These are phyloP conservation scores for Mycena sanguinolenta DNA, from an alignment of 768 basidiomycete genomes.

Conservation along the genomic window DNA sequence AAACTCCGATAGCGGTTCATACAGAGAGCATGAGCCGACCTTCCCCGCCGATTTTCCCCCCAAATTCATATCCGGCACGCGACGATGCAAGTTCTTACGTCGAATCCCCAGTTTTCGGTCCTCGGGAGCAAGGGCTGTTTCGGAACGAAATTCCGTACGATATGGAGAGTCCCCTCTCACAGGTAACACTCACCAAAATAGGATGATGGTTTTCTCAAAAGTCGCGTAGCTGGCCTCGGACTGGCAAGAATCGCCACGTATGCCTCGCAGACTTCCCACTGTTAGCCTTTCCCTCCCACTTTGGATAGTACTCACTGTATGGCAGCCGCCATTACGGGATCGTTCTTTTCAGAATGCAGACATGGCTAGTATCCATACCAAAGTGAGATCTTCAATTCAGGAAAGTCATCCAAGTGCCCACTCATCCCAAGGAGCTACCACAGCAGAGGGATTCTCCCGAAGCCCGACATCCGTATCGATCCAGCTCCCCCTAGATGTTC, in stretches of 20 bases:
- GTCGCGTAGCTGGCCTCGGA: constrained; percentile 26
- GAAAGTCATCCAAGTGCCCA: neutral
- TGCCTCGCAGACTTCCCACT: constrained; percentile 15
- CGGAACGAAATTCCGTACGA: constrained; percentile 32
- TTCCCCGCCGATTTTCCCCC: neutral
- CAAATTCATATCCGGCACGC: constrained; percentile 1
- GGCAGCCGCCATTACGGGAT: constrained; percentile 11
- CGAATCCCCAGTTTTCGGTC: constrained; percentile 28
- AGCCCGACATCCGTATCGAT: neutral
- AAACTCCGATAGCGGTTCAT: constrained; percentile 16
- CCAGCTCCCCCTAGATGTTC: constrained; percentile 15
- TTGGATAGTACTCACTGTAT: neutral
- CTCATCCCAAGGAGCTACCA: neutral
- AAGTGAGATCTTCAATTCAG: neutral
- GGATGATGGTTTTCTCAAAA: neutral
- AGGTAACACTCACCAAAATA: constrained; percentile 8
- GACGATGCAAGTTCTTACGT: constrained; percentile 2
- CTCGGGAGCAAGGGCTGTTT: constrained; percentile 30
- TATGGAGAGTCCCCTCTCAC: constrained; percentile 31
- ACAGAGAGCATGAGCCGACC: constrained; percentile 23
- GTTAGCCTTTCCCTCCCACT: neutral
- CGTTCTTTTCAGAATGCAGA: neutral
- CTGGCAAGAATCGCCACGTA: constrained; percentile 18
- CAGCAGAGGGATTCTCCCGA: constrained; percentile 8
- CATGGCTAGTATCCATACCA: neutral